Base-by-base conservation (phyloP, 176 grass and related monocot genomes). In the Ensete ventricosum region DNA sequence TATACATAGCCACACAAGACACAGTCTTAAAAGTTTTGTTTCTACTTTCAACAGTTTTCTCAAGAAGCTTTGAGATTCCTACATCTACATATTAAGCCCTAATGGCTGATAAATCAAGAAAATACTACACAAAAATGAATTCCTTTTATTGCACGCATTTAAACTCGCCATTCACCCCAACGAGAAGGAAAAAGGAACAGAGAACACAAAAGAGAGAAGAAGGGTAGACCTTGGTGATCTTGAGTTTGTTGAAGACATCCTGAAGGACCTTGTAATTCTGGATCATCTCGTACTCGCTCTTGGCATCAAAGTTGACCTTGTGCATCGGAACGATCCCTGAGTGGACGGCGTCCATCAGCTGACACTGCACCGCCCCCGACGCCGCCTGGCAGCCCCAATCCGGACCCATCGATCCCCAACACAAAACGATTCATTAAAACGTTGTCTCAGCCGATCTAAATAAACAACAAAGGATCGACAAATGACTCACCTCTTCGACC, bases 261-360 rank as follows among this genome's bases (percentile, higher is more conserved):
- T 99, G 96, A 27, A 99, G 88, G 0, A 99, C 96, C 82, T 99
- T 99, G 66, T 99, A 99, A 54, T 99, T 99, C 76, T 99, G 95
- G 27, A 99, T 99, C 96, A 99, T 99, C 0, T 99, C 95, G 34
- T 99, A 99, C 72, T 99, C 91, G 10, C 54, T 99, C 83, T 99
- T 99, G 9, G 96, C 96, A 14, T 99, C 96, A 78, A 91, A 99
- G 20, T 99, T 99, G 9, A 99, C 90, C 83, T 99, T 99, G 82
- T 99, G 96, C 91, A 99, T 99, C 19, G 91, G 88, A 60, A 93
- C 96, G 69, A 86, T 73, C 52, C 95, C 96, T 0, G 91, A 78
- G 69, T 98, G 95, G 71, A 86, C 90, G 27, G 81, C 88, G 79
- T 98, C 95, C 90, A 98, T 91, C 50, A 98, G 83, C 55, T 98